Evolutionary conservation across 2,329 filamentous ascomycete genomes (phyloP).

Genomic region (Neopestalotiopsis sp.): DNA sequence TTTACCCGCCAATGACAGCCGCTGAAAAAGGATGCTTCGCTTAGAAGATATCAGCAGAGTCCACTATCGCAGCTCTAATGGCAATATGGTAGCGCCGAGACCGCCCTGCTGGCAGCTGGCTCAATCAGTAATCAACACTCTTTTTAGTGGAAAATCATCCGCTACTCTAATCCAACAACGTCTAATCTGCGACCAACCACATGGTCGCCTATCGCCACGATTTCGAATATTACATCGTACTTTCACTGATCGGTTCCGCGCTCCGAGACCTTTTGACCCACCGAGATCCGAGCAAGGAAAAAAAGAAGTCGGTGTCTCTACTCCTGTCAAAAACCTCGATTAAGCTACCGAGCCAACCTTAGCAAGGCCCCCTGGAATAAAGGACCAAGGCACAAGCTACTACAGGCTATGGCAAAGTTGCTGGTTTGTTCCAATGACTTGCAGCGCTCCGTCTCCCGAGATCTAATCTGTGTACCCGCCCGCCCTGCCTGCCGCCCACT

Average conservation of each 20-base stretch:
- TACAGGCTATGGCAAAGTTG: too few species aligned
- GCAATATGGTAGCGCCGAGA: too few species aligned
- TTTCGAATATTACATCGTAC: neutral
- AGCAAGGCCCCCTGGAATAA: too few species aligned
- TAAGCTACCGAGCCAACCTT: too few species aligned
- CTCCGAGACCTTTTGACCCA: neutral
- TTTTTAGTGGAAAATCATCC: neutral
- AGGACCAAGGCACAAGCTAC: too few species aligned
- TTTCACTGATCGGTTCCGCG: neutral
- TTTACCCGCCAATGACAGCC: neutral
- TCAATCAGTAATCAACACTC: neutral
- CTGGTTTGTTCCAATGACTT: too few species aligned
- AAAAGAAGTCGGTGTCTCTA: too few species aligned
- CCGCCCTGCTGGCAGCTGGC: too few species aligned
- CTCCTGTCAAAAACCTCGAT: too few species aligned
- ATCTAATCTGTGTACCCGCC: neutral
- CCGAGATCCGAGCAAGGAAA: neutral
- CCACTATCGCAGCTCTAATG: neutral
- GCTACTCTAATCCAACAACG: neutral
- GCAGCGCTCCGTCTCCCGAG: neutral
- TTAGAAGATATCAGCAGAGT: neutral
- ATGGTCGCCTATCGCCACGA: neutral
- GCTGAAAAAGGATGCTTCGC: neutral
- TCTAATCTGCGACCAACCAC: neutral
- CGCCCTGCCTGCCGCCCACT: too few species aligned